Base-by-base conservation (phyloP, 2,329 filamentous ascomycete species). In the Fusarium oxysporum region DNA sequence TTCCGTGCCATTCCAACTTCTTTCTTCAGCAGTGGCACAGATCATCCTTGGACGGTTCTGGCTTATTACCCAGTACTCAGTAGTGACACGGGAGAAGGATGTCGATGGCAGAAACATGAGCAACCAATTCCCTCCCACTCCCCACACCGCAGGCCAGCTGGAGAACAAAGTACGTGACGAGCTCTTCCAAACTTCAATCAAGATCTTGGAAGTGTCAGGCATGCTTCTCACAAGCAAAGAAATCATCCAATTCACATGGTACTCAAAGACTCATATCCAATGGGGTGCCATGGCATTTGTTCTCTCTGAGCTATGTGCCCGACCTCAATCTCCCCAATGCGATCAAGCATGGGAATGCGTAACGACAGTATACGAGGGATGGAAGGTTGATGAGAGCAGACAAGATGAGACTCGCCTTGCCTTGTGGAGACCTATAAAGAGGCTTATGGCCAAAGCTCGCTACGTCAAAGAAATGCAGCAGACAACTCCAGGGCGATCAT, bases 41-140 rank as follows among this genome's bases (percentile, higher is more conserved):
- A 56, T 56, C 5, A 56, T 56, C 2, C 38, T 56, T 5, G 53
- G 37, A 0, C 28, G 53, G 2, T 56, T 56, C 16, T 56, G 53
- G 53, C 53, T 56, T 9, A 44, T 44, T 5, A 44, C 37, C 1
- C 53, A 56, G 12, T 56, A 56, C 4, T 56, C 53, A 0, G 37
- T 21, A 4, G 53, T 44, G 3, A 12, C 37, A 2, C 25, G 53
- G 13, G 53, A 56, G 13, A 56, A 21, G 8, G 53, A 23, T 0
- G 3, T 11, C 0, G 53, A 33, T 7, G 50, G 50, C 0, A 54
- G 1, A 12, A n/a, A 0, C 50, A n/a, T 5, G 0, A 40, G 5
- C 5, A 9, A 1, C 14, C 50, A 54, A 10, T 54, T 30, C 14
- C 50, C 50, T n/a, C 33, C 50, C 4, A 40, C 33, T 40, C 50